Evolutionary conservation across 148 eudicot species (phyloP).

Genomic region (Camellia granthamiana): DNA sequence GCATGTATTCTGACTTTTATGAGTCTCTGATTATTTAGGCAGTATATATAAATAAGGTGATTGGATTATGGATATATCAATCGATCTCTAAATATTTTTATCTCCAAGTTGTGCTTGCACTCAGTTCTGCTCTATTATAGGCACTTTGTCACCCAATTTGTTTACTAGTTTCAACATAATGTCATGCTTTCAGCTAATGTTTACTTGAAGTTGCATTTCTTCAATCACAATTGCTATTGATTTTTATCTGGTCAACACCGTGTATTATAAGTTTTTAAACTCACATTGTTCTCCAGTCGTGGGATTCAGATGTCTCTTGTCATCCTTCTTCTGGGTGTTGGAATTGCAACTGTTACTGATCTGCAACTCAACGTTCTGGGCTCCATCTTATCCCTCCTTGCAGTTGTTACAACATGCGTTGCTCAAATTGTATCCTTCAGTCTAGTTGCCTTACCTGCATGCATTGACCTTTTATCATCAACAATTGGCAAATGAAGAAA

Average conservation of each 20-base stretch:
- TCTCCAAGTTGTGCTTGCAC: neutral
- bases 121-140: neutral
- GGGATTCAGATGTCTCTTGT: conserved; percentile 47
- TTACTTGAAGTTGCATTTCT: neutral
- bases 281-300: conserved; percentile 27
- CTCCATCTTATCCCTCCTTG: conserved; percentile 51
- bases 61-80: no score
- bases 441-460: conserved; percentile 11
- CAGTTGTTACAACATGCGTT: conserved; percentile 59
- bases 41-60: no score
- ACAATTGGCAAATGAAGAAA: neutral
- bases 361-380: conserved; percentile 60
- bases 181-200: neutral
- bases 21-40: no score
- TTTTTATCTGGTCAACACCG: neutral
- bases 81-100: no score
- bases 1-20: neutral
- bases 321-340: conserved; percentile 59
- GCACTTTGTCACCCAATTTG: neutral
- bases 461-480: neutral
- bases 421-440: conserved; percentile 61
- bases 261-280: no score
- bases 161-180: neutral
- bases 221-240: neutral
- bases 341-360: conserved; percentile 64